A percentile compares a stretch with the other conserved stretches of the same genome.
phyloP scores from a whole-genome alignment of 805 yeast species.

The Citeromyces matritensis region DNA sequence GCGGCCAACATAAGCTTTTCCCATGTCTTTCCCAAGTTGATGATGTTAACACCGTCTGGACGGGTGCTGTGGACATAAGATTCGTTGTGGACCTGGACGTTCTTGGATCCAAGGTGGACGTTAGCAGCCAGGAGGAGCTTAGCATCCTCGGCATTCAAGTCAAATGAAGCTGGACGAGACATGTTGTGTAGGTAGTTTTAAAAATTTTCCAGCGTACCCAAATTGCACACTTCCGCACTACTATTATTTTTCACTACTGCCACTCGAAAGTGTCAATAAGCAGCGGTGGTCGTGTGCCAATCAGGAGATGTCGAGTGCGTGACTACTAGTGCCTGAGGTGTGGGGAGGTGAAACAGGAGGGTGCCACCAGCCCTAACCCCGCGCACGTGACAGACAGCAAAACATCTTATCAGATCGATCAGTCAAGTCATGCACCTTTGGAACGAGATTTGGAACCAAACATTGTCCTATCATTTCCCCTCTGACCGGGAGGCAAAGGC shows the following conservation, averaged over 20 bases:
- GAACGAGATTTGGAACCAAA: not conserved
- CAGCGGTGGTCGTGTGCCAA: no score
- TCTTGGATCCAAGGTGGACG: conserved; percentile 98
- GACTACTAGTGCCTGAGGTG: not conserved
- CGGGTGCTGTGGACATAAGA: conserved; percentile 96
- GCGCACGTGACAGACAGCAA: not conserved
- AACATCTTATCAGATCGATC: conserved; percentile 1
- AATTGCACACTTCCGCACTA: conserved; percentile 1
- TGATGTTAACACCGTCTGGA: conserved; percentile 98
- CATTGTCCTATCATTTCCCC: not conserved
- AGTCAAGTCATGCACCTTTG: not conserved
- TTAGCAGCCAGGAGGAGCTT: conserved; percentile 98
- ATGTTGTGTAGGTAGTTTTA: conserved; percentile 15
- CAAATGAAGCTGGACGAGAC: conserved; percentile 82
- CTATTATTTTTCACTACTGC: conserved; percentile 2
- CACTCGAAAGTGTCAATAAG: not conserved
- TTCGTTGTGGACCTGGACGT: conserved; percentile 97
- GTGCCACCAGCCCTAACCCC: not conserved
- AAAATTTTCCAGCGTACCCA: not conserved
- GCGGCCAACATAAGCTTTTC: conserved; percentile 99
- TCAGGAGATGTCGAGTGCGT: not conserved
- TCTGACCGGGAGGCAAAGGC: conserved; percentile 3
- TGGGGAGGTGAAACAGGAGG: no score
- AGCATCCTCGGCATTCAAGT: conserved; percentile 95
- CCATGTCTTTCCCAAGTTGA: conserved; percentile 99